A percentile compares a stretch with the other conserved stretches of the same genome.
phyloP scores from a whole-genome alignment of 75 land plant species.

The Selaginella tamariscina region DNA sequence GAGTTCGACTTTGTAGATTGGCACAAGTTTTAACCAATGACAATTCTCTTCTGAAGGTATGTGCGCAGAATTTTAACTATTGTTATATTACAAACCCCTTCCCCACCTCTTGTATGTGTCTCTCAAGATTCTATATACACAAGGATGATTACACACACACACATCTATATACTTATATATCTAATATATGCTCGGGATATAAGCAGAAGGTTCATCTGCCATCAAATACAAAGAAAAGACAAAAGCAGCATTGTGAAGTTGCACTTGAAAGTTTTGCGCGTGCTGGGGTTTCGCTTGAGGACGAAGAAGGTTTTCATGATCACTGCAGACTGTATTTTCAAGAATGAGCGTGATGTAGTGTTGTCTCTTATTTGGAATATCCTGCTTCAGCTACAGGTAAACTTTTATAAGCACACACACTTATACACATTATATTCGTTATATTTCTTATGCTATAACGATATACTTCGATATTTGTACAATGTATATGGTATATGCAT shows the following conservation, averaged over 20 bases:
- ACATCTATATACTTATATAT: constrained; percentile 8
- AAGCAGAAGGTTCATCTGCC: constrained; percentile 58
- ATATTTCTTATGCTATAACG: too few relatives aligned
- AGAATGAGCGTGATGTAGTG: constrained; percentile 44
- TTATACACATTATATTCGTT: too few relatives aligned
- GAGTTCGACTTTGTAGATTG: constrained; percentile 61
- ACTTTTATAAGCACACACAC: too few relatives aligned
- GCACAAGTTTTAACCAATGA: constrained; percentile 56
- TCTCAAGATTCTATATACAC: background rate
- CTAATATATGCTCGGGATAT: background rate
- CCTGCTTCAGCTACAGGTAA: constrained; percentile 77
- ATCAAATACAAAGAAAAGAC: constrained; percentile 44
- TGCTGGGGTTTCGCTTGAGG: constrained; percentile 51
- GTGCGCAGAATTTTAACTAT: background rate
- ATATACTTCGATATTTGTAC: too few relatives aligned
- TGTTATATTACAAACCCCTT: too few relatives aligned
- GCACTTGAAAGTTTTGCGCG: constrained; percentile 47
- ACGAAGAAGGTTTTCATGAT: constrained; percentile 47
- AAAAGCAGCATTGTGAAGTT: constrained; percentile 45
- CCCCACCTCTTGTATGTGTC: background rate
- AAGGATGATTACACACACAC: background rate
- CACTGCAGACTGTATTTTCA: constrained; percentile 48
- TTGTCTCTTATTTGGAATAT: constrained; percentile 62
- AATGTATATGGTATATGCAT: too few relatives aligned
- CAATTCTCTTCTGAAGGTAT: constrained; percentile 49